These are phyloP conservation scores for Noccaea bulbosa DNA, from an alignment of 345 rosid species.

Conservation along the genomic window DNA sequence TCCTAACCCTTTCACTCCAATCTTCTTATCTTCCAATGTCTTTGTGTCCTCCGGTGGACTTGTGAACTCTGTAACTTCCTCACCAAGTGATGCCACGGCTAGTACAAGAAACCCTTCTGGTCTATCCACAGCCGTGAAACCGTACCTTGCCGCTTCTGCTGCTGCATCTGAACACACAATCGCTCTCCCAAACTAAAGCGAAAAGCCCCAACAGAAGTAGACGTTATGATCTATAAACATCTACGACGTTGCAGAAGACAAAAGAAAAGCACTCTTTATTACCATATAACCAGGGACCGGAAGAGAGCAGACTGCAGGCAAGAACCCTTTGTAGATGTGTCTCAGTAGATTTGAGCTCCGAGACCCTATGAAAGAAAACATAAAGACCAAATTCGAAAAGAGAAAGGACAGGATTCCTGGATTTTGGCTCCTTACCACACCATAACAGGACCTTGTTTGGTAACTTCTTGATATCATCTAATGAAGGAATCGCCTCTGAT, in stretches of 20 bases:
- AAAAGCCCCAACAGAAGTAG: background rate
- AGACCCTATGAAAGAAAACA: slow-evolving; percentile 45
- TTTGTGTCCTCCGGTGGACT: slow-evolving; percentile 64
- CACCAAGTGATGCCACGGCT: slow-evolving; percentile 66
- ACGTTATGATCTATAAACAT: background rate
- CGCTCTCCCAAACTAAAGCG: slow-evolving; percentile 67
- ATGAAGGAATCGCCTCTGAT: slow-evolving; percentile 55
- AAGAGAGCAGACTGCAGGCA: slow-evolving; percentile 72
- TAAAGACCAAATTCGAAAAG: background rate
- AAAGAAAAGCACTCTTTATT: background rate
- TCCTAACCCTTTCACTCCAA: slow-evolving; percentile 72
- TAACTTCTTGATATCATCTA: slow-evolving; percentile 65
- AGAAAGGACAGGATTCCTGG: background rate
- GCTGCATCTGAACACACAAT: slow-evolving; percentile 87
- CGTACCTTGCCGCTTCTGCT: slow-evolving; percentile 80
- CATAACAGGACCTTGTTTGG: slow-evolving; percentile 75
- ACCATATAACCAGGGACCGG: slow-evolving; percentile 87
- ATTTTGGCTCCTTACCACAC: slow-evolving; percentile 58
- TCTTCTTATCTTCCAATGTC: slow-evolving; percentile 61
- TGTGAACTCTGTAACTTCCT: slow-evolving; percentile 52
- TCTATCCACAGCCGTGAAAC: slow-evolving; percentile 74
- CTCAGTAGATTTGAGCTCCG: slow-evolving; percentile 65
- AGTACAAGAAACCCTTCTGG: slow-evolving; percentile 77
- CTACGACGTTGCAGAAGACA: background rate
- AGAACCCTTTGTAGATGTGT: slow-evolving; percentile 72